These are phyloP conservation scores for Bipolaris victoriae DNA, from an alignment of 2,329 filamentous ascomycete species.

Conservation along the genomic window DNA sequence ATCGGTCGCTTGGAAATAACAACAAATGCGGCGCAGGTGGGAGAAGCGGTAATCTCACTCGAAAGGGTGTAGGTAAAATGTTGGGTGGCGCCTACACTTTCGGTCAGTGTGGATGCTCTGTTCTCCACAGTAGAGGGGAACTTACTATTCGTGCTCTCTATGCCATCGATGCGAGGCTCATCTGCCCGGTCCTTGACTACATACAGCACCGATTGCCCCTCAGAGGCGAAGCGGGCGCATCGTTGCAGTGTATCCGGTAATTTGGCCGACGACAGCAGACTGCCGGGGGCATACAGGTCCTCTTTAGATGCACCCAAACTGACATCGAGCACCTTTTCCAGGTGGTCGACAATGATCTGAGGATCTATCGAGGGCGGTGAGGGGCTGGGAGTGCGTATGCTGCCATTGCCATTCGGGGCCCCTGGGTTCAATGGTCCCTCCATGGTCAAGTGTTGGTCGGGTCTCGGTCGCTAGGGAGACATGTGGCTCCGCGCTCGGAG, in stretches of 20 bases:
- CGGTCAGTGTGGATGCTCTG: slow-evolving; percentile 42
- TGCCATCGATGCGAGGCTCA: slow-evolving; percentile 45
- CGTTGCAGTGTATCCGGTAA: slow-evolving; percentile 82
- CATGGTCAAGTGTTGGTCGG: slow-evolving; percentile 43
- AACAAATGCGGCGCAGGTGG: slow-evolving; percentile 83
- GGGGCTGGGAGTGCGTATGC: slow-evolving; percentile 45
- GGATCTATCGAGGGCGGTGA: slow-evolving; percentile 53
- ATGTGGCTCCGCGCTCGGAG: slow-evolving; percentile 39
- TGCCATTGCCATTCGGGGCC: slow-evolving; percentile 45
- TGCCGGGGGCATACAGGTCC: slow-evolving; percentile 81
- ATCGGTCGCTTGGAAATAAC: slow-evolving; percentile 88
- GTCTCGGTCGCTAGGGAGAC: slow-evolving; percentile 32
- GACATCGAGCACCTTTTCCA: slow-evolving; percentile 56
- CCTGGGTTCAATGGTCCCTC: slow-evolving; percentile 51
- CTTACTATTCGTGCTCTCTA: slow-evolving; percentile 44
- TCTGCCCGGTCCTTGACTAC: slow-evolving; percentile 80
- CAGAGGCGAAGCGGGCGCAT: slow-evolving; percentile 87
- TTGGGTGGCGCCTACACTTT: slow-evolving; percentile 48
- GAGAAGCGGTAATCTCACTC: slow-evolving; percentile 78
- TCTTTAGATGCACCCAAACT: slow-evolving; percentile 62
- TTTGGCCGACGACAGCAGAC: slow-evolving; percentile 75
- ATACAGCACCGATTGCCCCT: slow-evolving; percentile 86
- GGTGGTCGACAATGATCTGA: slow-evolving; percentile 56
- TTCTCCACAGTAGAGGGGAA: slow-evolving; percentile 12
- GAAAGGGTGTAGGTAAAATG: slow-evolving; percentile 79